Conservation (phyloP, 495 filamentous ascomycete genomes). For the Lophiostoma macrostomum region DNA sequence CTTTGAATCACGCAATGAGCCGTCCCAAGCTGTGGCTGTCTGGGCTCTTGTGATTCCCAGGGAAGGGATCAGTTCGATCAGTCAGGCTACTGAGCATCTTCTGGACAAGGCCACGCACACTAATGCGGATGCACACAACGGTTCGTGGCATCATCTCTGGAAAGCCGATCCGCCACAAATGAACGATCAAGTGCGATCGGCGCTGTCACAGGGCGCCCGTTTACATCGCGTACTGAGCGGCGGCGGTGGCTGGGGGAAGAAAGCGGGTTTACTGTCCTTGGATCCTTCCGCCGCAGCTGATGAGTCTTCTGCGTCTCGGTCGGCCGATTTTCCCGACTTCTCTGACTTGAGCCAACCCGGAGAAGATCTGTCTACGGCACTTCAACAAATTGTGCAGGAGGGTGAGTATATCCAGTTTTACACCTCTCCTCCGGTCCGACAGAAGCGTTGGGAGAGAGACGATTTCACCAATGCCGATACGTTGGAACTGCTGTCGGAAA, state of each 20-base stretch:
- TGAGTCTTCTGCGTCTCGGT: background rate
- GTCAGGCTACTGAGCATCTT: background rate
- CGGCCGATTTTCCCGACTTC: no score
- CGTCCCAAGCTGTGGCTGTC: slow-evolving; percentile 55
- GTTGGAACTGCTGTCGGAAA: background rate
- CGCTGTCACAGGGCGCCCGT: slow-evolving; percentile 28
- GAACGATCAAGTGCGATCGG: slow-evolving; percentile 17
- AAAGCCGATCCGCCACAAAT: slow-evolving; percentile 13
- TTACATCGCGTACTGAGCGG: slow-evolving; percentile 61
- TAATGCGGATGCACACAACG: background rate
- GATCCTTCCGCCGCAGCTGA: slow-evolving; percentile 59
- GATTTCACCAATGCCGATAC: background rate
- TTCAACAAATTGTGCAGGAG: slow-evolving; percentile 23
- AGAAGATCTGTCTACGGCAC: slow-evolving; percentile 21
- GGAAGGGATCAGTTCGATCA: background rate
- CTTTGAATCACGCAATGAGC: slow-evolving; percentile 48
- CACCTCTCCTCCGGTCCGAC: background rate
- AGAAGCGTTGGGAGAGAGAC: background rate
- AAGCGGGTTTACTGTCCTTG: slow-evolving; percentile 76
- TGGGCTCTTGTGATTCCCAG: slow-evolving; percentile 66
- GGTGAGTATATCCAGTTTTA: slow-evolving; percentile 36
- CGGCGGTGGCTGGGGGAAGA: slow-evolving; percentile 87
- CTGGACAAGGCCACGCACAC: background rate
- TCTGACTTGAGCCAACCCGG: background rate
- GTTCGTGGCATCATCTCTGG: slow-evolving; percentile 11